Base-by-base conservation (phyloP, 2,329 filamentous ascomycete genomes). In the Curvularia eragrostidis region DNA sequence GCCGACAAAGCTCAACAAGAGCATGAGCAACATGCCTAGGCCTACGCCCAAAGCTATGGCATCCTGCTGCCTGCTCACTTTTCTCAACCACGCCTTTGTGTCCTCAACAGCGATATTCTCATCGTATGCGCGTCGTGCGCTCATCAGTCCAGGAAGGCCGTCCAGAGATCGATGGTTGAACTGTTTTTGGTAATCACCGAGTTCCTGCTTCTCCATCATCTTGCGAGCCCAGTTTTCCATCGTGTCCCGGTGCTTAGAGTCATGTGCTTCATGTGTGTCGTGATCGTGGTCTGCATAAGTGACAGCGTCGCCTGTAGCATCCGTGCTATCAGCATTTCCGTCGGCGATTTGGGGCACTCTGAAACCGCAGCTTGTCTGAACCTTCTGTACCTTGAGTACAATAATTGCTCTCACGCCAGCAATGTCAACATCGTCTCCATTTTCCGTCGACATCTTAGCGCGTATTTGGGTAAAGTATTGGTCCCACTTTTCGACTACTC, bases 331-430 rank as follows among this genome's bases (percentile, higher is more conserved):
- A 2, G n/a, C 23, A 21, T 48, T 53, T 48, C 44, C 46, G 24
- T 47, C 30, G 65, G 78, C 64, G 12, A 87, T 74, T 28, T 81
- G 77, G 1, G 87, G 87, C 7, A 90, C 86, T 23, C 84, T 86
- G 64, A 82, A 90, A 6, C 88, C 88, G 68, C 88, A 91, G 49
- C 83, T 85, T 9, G 86, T 89, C 80, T 89, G 87, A 3, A 87
- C 81, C 74, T 78, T 84, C 71, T 84, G 88, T 18, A 91, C 80
- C 64, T 88, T 80, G 53, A 88, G 76, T 34, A 86, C 64, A 36
- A 91, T 83, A 24, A 90, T 83, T 0, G 87, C 87, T 26, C 88
- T 61, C 12, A 61, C 65, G 7, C 69, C 70, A 1, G 62, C 66
- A 6, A 71, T 62, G 28, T 70, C 66, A 1, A 71, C 53, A 1